Percentiles rank a stretch among this genome's conserved stretches.
These are phyloP conservation scores for Heteromeles arbutifolia DNA, from an alignment of 306 rosid species.

Conservation along the genomic window DNA sequence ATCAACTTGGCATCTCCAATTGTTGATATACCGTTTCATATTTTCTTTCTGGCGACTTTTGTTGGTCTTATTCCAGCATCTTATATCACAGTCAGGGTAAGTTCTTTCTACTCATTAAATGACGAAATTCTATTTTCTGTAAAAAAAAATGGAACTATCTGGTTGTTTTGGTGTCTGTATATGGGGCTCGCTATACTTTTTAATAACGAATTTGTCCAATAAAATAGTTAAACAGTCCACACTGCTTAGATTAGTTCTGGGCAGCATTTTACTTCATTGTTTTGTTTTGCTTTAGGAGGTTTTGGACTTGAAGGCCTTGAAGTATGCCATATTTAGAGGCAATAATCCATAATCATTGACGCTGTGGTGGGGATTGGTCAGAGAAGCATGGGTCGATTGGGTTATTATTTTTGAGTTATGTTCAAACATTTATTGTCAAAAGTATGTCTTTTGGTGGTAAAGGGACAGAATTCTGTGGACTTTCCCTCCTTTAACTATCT, in stretches of 20 bases:
- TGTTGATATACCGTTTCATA: conserved; percentile 87
- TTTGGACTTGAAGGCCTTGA: not conserved
- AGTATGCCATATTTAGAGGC: not conserved
- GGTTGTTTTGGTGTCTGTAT: not conserved
- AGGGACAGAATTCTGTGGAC: no score
- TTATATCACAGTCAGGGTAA: conserved; percentile 86
- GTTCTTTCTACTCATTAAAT: conserved; percentile 14
- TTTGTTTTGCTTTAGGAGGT: not conserved
- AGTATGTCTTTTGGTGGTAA: not conserved
- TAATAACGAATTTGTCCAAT: not conserved
- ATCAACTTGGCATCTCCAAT: conserved; percentile 98
- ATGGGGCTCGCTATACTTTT: not conserved
- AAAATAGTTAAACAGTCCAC: not conserved
- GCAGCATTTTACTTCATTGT: not conserved
- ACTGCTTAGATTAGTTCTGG: not conserved
- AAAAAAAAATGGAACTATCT: not conserved
- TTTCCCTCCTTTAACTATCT: no score
- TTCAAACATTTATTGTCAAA: not conserved
- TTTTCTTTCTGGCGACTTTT: conserved; percentile 81
- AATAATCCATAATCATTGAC: not conserved
- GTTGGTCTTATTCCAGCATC: conserved; percentile 86
- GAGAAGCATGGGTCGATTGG: not conserved
- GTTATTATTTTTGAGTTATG: not conserved
- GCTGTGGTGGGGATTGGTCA: not conserved
- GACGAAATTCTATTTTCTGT: not conserved